Conservation (phyloP, 2,329 filamentous ascomycete species). For the Penicillium fuscoglaucum region DNA sequence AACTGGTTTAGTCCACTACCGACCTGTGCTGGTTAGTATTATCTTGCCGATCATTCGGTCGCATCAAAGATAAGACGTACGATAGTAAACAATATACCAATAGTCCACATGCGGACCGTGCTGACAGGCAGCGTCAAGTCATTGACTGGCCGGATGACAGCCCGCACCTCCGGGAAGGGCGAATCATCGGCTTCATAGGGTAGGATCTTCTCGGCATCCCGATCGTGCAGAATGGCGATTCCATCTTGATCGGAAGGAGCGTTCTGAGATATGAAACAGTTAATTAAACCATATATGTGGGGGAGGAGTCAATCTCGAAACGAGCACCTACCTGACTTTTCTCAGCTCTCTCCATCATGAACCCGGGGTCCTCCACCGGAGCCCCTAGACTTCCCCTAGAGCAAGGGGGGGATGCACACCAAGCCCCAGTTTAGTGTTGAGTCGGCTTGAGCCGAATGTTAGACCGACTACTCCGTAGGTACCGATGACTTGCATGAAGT, state of each 20-base stretch:
- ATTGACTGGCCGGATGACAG: conserved; percentile 37
- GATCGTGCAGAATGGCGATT: conserved; percentile 31
- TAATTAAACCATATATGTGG: conserved; percentile 5
- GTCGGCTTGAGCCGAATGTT: conserved; percentile 6
- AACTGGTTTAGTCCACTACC: conserved; percentile 43
- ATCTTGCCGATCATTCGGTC: background rate
- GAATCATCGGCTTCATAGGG: conserved; percentile 41
- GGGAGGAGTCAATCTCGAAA: background rate
- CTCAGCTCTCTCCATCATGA: conserved; percentile 12
- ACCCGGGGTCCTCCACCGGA: background rate
- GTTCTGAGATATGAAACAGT: conserved; percentile 7
- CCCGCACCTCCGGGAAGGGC: conserved; percentile 42
- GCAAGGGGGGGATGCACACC: background rate
- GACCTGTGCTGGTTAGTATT: conserved; percentile 25
- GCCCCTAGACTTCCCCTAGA: background rate
- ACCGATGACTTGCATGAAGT: background rate
- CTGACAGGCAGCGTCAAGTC: conserved; percentile 35
- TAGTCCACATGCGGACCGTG: conserved; percentile 41
- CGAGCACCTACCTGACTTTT: conserved; percentile 13
- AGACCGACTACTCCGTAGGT: background rate
- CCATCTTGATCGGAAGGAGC: conserved; percentile 16
- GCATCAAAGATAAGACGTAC: conserved; percentile 26
- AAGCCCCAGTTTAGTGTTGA: background rate
- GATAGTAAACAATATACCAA: conserved; percentile 41
- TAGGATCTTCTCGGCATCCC: conserved; percentile 35